Base-by-base conservation (phyloP, 768 basidiomycete genomes). In the Russula earlei region DNA sequence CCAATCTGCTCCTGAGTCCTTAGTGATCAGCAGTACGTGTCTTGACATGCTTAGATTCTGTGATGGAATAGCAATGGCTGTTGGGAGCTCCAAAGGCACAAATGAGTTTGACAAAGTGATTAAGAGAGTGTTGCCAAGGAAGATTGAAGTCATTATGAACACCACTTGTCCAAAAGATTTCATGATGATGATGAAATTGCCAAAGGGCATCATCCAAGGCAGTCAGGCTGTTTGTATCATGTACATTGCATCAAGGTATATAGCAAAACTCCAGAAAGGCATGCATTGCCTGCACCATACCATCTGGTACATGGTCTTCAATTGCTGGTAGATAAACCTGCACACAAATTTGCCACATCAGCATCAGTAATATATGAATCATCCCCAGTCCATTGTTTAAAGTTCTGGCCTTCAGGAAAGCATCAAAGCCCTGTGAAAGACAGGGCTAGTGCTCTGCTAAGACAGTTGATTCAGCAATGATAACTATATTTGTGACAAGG, bases 81-180 rank as follows among this genome's bases (percentile, higher is more conserved):
- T 62, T 67, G 10, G 61, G 67, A 0, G 67, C 61, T 1, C 61
- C 66, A 45, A 66, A 70, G 3, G 51, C 25, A 11, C 37, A 20
- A 52, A 68, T 69, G 4, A 50, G 24, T 8, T 15, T n/a, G 1
- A 44, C 10, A 37, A 22, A 42, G 5, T 42, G 41, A n/a, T n/a
- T n/a, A n/a, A n/a, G n/a, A 4, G 12, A 20, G 20, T 42, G 41
- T 42, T 42, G 41, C 9, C 41, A 1, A 1, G 41, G 41, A 20
- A 19, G 38, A 40, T 40, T 37, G 36, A 19, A 40, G 38, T 19
- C 7, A 7, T 61, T 57, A 2, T 64, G 59, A 17, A 64, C 52
- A 34, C 64, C 62, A 3, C 12, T 29, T 4, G 52, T 52, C 2
- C 38, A 3, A 42, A 66, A 67, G 20, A 67, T 55, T 17, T 20